These are phyloP conservation scores for Microbotryum silenes-acaulis DNA, from an alignment of 1,284 basidiomycete species.

Conservation along the genomic window DNA sequence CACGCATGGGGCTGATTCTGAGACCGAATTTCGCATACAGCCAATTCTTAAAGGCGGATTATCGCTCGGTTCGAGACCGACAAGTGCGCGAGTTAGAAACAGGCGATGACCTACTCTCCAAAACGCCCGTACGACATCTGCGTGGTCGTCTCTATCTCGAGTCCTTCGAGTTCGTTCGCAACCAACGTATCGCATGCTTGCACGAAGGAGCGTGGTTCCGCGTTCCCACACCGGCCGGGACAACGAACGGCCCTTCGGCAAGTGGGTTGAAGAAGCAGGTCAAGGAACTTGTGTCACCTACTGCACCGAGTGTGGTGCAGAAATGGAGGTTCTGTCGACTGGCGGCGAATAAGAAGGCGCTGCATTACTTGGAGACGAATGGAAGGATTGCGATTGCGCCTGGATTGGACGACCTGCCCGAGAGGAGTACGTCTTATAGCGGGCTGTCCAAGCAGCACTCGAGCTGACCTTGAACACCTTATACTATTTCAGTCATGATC, in stretches of 20 bases:
- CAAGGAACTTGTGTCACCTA: conserved; percentile 1
- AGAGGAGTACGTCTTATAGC: conserved; percentile 49
- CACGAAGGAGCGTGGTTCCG: conserved; percentile 87
- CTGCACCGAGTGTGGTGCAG: conserved; percentile 1
- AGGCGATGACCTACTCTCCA: conserved; percentile 80
- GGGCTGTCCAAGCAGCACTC: not conserved
- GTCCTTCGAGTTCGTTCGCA: conserved; percentile 82
- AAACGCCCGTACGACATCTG: conserved; percentile 77
- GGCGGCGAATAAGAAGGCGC: conserved; percentile 56
- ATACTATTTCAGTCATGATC: conserved; percentile 52
- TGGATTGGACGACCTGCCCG: conserved; percentile 76
- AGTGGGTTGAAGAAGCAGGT: not conserved
- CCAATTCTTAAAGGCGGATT: conserved; percentile 78
- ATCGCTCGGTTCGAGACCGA: conserved; percentile 74
- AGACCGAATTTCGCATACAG: conserved; percentile 42
- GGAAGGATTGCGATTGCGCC: conserved; percentile 67
- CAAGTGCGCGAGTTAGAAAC: conserved; percentile 90
- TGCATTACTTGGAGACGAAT: conserved; percentile 72
- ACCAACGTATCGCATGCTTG: conserved; percentile 81
- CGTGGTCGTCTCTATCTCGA: conserved; percentile 81
- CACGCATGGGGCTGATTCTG: too few relatives aligned
- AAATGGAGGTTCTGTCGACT: conserved; percentile 42
- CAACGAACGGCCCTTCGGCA: conserved; percentile 47
- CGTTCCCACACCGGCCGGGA: conserved; percentile 55
- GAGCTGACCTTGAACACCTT: not conserved